Percentiles rank a stretch among this genome's conserved stretches.
Evolutionary conservation across 2,329 filamentous ascomycete species (phyloP).

Genomic region (Ceratocystis albifundus): DNA sequence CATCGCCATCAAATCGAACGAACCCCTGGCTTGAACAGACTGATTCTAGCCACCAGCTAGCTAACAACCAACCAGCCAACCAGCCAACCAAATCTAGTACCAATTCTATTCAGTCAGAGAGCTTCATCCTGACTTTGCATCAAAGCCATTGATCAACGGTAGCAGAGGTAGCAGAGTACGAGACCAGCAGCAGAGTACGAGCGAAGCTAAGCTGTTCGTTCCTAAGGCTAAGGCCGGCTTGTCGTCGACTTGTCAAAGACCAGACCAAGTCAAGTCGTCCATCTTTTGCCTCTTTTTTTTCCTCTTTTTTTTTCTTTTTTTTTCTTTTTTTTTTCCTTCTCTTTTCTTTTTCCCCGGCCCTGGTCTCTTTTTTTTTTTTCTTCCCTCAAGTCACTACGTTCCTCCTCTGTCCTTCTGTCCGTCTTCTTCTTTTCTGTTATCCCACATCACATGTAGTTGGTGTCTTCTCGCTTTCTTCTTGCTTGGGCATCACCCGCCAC

Average conservation of each 20-base stretch:
- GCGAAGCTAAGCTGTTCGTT: neutral
- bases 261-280: neutral
- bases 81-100: neutral
- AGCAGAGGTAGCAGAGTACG: neutral
- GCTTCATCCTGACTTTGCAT: neutral
- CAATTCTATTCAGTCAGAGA: constrained; percentile 7
- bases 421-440: neutral
- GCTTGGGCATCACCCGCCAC: constrained; percentile 10
- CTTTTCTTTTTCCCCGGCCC: neutral
- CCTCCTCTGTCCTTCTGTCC: neutral
- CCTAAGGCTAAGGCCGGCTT: neutral
- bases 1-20: constrained; percentile 2
- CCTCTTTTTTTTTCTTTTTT: neutral
- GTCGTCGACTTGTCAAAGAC: neutral
- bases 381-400: neutral
- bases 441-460: neutral
- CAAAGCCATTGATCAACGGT: neutral
- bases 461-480: neutral
- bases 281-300: neutral
- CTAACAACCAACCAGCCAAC: no score
- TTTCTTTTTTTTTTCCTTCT: neutral
- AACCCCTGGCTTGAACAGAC: constrained; percentile 5
- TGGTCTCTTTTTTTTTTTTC: neutral
- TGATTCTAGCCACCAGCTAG: neutral
- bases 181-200: neutral